phyloP scores from a whole-genome alignment of 768 basidiomycete genomes.

The Roridomyces roridus region DNA sequence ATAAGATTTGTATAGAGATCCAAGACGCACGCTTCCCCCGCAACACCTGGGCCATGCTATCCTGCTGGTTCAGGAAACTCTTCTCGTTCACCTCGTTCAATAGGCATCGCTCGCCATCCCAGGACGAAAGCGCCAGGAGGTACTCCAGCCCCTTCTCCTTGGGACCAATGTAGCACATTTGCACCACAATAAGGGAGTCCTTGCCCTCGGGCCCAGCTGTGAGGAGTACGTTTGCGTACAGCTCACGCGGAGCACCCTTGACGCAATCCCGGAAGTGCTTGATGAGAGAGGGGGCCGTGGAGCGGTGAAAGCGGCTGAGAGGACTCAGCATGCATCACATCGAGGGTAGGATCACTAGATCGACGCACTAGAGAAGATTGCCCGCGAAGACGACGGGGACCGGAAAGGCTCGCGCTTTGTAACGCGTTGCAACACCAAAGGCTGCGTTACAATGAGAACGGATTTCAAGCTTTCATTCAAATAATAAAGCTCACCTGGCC shows the following conservation, averaged over 20 bases:
- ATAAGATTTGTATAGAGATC: background rate
- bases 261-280: constrained; percentile 93
- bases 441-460: constrained; percentile 30
- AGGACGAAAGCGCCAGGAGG: constrained; percentile 80
- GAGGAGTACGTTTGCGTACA: constrained; percentile 89
- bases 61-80: constrained; percentile 88
- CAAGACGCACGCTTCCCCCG: constrained; percentile 71
- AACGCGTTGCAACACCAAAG: constrained; percentile 87
- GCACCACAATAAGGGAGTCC: constrained; percentile 88
- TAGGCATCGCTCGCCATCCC: constrained; percentile 87
- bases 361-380: constrained; percentile 86
- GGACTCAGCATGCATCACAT: constrained; percentile 20
- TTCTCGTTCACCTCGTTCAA: constrained; percentile 93
- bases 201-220: constrained; percentile 88
- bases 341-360: background rate
- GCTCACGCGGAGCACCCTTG: constrained; percentile 84
- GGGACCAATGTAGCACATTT: constrained; percentile 88
- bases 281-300: constrained; percentile 88
- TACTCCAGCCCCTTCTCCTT: constrained; percentile 79
- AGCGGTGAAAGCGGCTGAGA: constrained; percentile 80
- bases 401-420: constrained; percentile 87
- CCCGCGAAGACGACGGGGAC: constrained; percentile 92
- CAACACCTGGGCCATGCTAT: constrained; percentile 89
- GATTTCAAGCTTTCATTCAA: no score
- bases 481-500: constrained; percentile 43